Evolutionary conservation across 2,329 filamentous ascomycete species (phyloP).

Genomic region (Colletotrichum sublineola): DNA sequence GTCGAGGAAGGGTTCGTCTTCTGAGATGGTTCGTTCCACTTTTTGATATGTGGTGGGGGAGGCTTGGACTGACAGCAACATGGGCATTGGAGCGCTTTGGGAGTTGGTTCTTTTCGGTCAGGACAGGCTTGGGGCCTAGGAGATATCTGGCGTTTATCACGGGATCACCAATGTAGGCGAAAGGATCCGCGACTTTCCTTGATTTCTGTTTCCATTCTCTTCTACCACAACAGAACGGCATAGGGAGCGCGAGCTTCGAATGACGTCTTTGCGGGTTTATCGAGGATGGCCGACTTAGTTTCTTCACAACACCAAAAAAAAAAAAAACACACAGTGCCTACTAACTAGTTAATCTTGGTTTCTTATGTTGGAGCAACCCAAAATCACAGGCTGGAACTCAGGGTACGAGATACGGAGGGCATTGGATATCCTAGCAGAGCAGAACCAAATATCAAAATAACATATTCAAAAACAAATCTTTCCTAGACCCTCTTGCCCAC

Average conservation of each 20-base stretch:
- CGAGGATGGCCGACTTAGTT: conserved; percentile 4
- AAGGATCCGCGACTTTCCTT: conserved; percentile 13
- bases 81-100: conserved; percentile 24
- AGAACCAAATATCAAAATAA: conserved; percentile 30
- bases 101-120: conserved; percentile 13
- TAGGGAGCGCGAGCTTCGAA: conserved; percentile 26
- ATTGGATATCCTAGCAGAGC: conserved; percentile 34
- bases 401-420: conserved; percentile 30
- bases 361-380: conserved; percentile 27
- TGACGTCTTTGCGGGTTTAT: background rate
- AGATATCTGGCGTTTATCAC: conserved; percentile 25
- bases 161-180: conserved; percentile 25
- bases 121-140: conserved; percentile 20
- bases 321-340: background rate
- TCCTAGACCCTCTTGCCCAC: background rate
- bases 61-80: conserved; percentile 1
- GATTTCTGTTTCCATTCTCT: conserved; percentile 7
- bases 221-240: conserved; percentile 10
- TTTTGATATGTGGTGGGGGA: background rate
- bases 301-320: conserved; percentile 6
- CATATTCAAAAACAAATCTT: conserved; percentile 20
- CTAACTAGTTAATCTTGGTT: conserved; percentile 32
- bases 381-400: conserved; percentile 38
- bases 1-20: conserved; percentile 64
- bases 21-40: conserved; percentile 44